These are phyloP conservation scores for Botrytis tulipae DNA, from an alignment of 2,329 filamentous ascomycete genomes.

Conservation along the genomic window DNA sequence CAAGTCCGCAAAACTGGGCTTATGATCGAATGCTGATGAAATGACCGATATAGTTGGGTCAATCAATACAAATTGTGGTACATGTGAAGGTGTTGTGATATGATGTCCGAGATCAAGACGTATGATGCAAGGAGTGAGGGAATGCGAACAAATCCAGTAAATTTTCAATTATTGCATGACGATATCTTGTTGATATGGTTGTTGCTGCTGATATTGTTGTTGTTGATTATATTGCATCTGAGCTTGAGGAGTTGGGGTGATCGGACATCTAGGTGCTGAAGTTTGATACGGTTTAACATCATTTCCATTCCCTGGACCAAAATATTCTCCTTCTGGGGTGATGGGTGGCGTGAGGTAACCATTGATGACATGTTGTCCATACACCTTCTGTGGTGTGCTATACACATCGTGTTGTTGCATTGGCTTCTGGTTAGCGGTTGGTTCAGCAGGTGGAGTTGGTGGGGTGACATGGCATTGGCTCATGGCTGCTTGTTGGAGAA, in stretches of 20 bases:
- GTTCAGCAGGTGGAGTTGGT: slow-evolving; percentile 59
- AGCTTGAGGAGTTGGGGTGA: slow-evolving; percentile 58
- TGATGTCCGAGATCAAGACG: slow-evolving; percentile 9
- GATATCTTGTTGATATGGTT: slow-evolving; percentile 45
- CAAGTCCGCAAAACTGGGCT: background rate
- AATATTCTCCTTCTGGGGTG: slow-evolving; percentile 69
- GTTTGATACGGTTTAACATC: slow-evolving; percentile 34
- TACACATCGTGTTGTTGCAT: slow-evolving; percentile 50
- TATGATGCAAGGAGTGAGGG: background rate
- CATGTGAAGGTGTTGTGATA: slow-evolving; percentile 18
- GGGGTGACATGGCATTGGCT: slow-evolving; percentile 54
- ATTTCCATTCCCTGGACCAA: slow-evolving; percentile 37
- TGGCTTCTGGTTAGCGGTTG: slow-evolving; percentile 47
- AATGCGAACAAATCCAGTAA: background rate
- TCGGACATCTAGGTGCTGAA: slow-evolving; percentile 50
- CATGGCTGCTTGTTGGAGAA: slow-evolving; percentile 60
- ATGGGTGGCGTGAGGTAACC: slow-evolving; percentile 85
- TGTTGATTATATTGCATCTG: slow-evolving; percentile 44
- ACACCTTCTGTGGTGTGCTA: slow-evolving; percentile 76
- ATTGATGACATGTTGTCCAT: slow-evolving; percentile 60
- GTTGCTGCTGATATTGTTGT: slow-evolving; percentile 42
- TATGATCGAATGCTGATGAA: slow-evolving; percentile 15
- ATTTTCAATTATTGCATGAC: slow-evolving; percentile 33
- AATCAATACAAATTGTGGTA: slow-evolving; percentile 25
- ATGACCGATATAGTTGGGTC: slow-evolving; percentile 13